phyloP scores from a whole-genome alignment of 345 rosid species.

The Murraya koenigii region DNA sequence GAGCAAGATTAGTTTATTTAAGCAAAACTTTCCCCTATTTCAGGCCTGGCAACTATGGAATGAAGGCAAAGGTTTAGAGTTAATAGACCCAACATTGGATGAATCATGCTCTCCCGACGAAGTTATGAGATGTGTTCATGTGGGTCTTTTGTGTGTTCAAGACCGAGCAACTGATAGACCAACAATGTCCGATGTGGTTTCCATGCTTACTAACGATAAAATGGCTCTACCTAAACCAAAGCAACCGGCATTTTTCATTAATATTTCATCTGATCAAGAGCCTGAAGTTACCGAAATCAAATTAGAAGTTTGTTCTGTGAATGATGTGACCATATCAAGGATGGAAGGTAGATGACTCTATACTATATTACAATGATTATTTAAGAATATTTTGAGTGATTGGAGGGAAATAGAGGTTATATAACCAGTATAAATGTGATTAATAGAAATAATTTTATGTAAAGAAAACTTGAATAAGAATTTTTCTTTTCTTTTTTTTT shows the following conservation, averaged over 20 bases:
- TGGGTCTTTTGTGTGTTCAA: constrained; percentile 21
- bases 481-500: too few species aligned
- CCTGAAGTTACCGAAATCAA: not conserved
- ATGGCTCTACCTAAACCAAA: constrained; percentile 3
- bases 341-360: constrained; percentile 11
- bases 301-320: not conserved
- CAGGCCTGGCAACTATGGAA: constrained; percentile 22
- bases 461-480: too few species aligned
- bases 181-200: constrained; percentile 11
- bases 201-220: constrained; percentile 8
- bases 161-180: constrained; percentile 4
- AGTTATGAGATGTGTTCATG: constrained; percentile 13
- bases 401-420: too few species aligned
- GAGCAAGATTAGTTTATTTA: too few species aligned
- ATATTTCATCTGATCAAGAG: not conserved
- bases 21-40: not conserved
- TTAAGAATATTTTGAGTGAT: too few species aligned
- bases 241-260: not conserved
- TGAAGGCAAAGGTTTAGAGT: not conserved
- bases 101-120: not conserved
- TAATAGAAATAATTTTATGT: too few species aligned
- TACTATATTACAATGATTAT: too few species aligned
- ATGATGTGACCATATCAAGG: constrained; percentile 1
- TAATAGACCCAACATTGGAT: not conserved
- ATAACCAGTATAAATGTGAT: too few species aligned